Conservation (phyloP, 2,329 filamentous ascomycete species). For the Elsinoe fawcettii region DNA sequence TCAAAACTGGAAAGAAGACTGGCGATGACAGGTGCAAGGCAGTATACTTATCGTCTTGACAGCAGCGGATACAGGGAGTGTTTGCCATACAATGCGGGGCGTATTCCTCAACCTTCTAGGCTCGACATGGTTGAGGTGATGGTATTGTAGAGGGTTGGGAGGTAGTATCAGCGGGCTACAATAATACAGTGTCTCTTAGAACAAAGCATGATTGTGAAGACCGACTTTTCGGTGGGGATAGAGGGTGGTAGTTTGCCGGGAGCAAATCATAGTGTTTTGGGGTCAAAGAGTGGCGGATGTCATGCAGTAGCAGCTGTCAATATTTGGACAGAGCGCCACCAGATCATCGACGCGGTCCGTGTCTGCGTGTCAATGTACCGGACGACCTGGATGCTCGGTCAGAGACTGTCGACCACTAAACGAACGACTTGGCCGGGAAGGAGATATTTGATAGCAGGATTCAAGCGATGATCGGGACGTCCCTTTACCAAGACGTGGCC, state of each 20-base stretch:
- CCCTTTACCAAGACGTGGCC: background rate
- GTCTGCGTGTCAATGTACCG: background rate
- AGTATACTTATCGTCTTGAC: slow-evolving; percentile 3
- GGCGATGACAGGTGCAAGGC: background rate
- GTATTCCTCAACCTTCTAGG: background rate
- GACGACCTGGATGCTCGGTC: background rate
- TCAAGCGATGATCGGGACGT: background rate
- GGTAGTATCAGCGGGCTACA: background rate
- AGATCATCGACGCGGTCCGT: background rate
- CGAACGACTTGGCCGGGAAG: background rate
- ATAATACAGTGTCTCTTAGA: background rate
- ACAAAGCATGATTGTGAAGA: slow-evolving; percentile 2
- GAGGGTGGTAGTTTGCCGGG: background rate
- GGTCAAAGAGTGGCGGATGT: background rate
- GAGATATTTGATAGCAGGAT: background rate
- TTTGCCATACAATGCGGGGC: background rate
- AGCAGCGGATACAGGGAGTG: background rate
- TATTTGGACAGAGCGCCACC: background rate
- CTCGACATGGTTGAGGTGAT: background rate
- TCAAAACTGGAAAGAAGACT: background rate
- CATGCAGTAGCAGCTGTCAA: slow-evolving; percentile 6
- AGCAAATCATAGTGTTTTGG: slow-evolving; percentile 7
- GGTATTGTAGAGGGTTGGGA: background rate
- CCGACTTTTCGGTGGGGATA: background rate
- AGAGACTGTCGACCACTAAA: background rate